phyloP scores from a whole-genome alignment of 768 basidiomycete species.

The Mycena kentingensis region DNA sequence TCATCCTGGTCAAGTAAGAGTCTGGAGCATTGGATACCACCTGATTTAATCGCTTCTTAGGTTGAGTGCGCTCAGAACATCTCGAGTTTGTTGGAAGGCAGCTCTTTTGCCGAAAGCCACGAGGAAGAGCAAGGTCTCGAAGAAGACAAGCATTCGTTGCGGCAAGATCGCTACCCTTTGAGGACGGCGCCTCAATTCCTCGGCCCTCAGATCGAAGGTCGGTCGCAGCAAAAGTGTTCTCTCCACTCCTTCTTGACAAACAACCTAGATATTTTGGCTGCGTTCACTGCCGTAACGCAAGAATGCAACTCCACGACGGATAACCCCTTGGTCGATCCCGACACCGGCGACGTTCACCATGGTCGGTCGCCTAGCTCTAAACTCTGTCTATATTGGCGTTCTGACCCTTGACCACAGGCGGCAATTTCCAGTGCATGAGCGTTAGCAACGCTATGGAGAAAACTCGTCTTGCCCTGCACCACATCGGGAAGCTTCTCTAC shows the following conservation, averaged over 20 bases:
- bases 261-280: too few relatives aligned
- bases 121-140: conserved; percentile 68
- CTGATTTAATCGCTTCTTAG: conserved; percentile 28
- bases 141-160: conserved; percentile 66
- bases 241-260: too few relatives aligned
- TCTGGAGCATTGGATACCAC: neutral
- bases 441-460: conserved; percentile 85
- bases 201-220: conserved; percentile 79
- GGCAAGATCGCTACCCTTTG: conserved; percentile 75
- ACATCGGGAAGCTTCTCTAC: conserved; percentile 72
- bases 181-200: conserved; percentile 76
- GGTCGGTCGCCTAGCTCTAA: conserved; percentile 52
- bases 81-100: conserved; percentile 59
- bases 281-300: neutral
- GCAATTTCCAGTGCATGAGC: conserved; percentile 87
- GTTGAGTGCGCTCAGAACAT: conserved; percentile 70
- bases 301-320: conserved; percentile 47
- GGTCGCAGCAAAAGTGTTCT: too few relatives aligned
- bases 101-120: conserved; percentile 56
- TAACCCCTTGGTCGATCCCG: conserved; percentile 76
- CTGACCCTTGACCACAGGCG: conserved; percentile 38
- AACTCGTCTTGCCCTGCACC: conserved; percentile 69
- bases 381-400: neutral
- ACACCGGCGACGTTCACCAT: conserved; percentile 65
- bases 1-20: conserved; percentile 70